Evolutionary conservation across 306 rosid genomes (phyloP).

Genomic region (Medicago arabica): DNA sequence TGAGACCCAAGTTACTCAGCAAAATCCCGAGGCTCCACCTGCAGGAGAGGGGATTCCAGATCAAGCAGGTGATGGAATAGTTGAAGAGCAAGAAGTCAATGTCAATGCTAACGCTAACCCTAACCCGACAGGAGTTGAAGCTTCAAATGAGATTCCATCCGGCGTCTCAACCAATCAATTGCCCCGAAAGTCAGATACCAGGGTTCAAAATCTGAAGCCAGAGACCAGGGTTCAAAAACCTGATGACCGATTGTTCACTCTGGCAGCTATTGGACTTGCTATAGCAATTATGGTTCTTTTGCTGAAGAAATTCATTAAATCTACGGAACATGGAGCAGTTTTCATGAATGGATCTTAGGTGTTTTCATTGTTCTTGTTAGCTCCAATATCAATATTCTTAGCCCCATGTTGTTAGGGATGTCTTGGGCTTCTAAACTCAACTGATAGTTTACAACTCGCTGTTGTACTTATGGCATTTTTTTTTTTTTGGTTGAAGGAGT

Average conservation of each 20-base stretch:
- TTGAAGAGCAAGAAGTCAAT: constrained; percentile 62
- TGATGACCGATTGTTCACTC: constrained; percentile 83
- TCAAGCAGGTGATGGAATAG: constrained; percentile 55
- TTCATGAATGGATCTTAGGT: constrained; percentile 84
- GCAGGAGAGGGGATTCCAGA: constrained; percentile 49
- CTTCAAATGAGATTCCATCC: constrained; percentile 52
- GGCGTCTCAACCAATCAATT: constrained; percentile 48
- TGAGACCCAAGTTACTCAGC: constrained; percentile 45
- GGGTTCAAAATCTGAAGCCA: constrained; percentile 55
- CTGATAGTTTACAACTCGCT: background rate
- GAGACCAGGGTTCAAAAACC: constrained; percentile 62
- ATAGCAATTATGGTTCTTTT: constrained; percentile 83
- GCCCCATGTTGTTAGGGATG: constrained; percentile 24
- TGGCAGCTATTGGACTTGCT: constrained; percentile 93
- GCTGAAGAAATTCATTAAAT: constrained; percentile 83
- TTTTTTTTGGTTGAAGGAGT: too few species aligned
- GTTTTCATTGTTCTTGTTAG: constrained; percentile 17
- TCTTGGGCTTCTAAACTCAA: background rate
- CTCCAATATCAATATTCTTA: constrained; percentile 34
- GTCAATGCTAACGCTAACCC: constrained; percentile 49
- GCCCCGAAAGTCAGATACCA: constrained; percentile 52
- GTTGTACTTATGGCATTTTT: constrained; percentile 5
- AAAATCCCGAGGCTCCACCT: constrained; percentile 49
- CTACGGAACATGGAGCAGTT: constrained; percentile 71
- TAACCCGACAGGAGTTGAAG: constrained; percentile 45